Percentiles rank a stretch among this genome's conserved stretches.
These are phyloP conservation scores for Phytopythium mirpurense DNA, from an alignment of 352 stramenopile species.

Conservation along the genomic window DNA sequence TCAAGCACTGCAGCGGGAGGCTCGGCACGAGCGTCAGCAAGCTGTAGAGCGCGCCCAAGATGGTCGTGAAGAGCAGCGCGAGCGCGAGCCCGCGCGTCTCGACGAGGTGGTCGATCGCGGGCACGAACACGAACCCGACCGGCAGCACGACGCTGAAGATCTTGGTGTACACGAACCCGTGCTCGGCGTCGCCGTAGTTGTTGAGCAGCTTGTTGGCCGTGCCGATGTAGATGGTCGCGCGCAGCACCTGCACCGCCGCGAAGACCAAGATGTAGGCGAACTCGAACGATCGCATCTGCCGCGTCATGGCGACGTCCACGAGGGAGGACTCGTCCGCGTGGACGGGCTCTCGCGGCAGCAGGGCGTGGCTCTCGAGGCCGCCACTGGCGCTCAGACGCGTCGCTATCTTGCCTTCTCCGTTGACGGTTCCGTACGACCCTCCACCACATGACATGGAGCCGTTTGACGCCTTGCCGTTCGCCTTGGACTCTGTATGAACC, in stretches of 20 bases:
- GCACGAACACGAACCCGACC: constrained; percentile 81
- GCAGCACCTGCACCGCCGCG: constrained; percentile 67
- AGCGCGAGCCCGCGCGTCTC: constrained; percentile 58
- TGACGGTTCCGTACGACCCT: constrained; percentile 20
- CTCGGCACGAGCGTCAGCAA: constrained; percentile 58
- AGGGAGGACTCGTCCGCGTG: constrained; percentile 27
- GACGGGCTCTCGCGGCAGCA: constrained; percentile 11
- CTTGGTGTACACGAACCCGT: constrained; percentile 76
- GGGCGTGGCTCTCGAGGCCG: constrained; percentile 10
- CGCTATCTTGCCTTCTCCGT: constrained; percentile 12
- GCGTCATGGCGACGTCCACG: constrained; percentile 47
- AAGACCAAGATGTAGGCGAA: constrained; percentile 75
- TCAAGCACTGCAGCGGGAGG: constrained; percentile 56
- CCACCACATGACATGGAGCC: constrained; percentile 10
- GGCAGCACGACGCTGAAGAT: constrained; percentile 83
- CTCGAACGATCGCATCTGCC: constrained; percentile 75
- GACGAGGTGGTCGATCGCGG: constrained; percentile 80
- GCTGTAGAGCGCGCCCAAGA: constrained; percentile 70
- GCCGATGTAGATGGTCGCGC: constrained; percentile 80
- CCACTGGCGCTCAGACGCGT: constrained; percentile 12
- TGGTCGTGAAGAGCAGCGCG: constrained; percentile 72
- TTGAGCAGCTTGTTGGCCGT: constrained; percentile 81
- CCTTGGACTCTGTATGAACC: neutral
- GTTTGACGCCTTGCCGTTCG: constrained; percentile 8
- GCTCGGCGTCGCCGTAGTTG: constrained; percentile 71